These are phyloP conservation scores for Fusarium xylarioides DNA, from an alignment of 2,329 filamentous ascomycete genomes.

Conservation along the genomic window DNA sequence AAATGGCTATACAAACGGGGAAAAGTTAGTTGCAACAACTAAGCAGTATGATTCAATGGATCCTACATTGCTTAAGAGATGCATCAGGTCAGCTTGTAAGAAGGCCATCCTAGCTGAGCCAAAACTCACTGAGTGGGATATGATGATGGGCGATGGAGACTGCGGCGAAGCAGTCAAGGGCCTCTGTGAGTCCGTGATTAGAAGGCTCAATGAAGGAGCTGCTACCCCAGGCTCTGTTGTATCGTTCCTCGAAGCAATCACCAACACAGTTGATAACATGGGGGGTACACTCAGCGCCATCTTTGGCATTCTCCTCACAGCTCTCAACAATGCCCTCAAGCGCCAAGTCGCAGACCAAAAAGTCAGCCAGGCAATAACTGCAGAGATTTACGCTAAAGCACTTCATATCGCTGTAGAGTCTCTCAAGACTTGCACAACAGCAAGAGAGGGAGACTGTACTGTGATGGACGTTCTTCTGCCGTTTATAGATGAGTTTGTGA, in stretches of 20 bases:
- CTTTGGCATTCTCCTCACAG: background rate
- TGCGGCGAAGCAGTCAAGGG: background rate
- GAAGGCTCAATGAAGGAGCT: rapidly evolving
- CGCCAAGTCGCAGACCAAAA: background rate
- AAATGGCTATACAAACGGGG: background rate
- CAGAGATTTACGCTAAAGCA: background rate
- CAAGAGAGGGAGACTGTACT: background rate
- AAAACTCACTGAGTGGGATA: background rate
- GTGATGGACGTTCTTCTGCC: background rate
- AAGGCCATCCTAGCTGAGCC: background rate
- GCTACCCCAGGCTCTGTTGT: background rate
- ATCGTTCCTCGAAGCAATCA: background rate
- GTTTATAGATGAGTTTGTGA: background rate
- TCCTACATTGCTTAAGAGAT: background rate
- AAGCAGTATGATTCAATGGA: background rate
- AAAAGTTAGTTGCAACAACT: rapidly evolving
- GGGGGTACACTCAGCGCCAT: background rate
- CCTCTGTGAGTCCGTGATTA: rapidly evolving
- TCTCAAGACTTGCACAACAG: background rate
- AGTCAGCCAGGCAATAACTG: rapidly evolving
- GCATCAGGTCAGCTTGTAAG: background rate
- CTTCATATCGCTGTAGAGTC: background rate
- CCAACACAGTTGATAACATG: background rate
- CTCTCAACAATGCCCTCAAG: background rate
- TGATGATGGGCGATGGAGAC: background rate